These are phyloP conservation scores for Acanthamoeba lenticulata DNA, from an alignment of 208 protist genomes.

Conservation along the genomic window DNA sequence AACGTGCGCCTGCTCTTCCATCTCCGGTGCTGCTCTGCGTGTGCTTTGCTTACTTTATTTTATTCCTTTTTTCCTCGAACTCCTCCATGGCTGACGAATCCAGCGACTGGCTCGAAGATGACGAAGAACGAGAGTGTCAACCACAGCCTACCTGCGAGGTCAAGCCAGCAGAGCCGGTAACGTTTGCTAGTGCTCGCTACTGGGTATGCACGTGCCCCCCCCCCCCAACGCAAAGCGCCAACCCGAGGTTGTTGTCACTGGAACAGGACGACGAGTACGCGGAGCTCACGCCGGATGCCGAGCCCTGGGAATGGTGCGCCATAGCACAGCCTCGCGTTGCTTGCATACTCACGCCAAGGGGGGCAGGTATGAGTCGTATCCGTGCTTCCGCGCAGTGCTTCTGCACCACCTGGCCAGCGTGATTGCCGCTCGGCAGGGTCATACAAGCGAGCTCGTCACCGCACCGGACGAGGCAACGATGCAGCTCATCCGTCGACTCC, in stretches of 20 bases:
- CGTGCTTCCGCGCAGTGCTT: neutral
- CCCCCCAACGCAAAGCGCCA: neutral
- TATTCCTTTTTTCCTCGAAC: neutral
- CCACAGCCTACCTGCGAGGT: too few relatives aligned
- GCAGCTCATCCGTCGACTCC: neutral
- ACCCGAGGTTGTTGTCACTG: neutral
- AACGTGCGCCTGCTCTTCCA: neutral
- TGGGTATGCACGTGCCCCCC: neutral
- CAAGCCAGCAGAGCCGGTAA: neutral
- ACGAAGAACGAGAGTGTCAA: too few relatives aligned
- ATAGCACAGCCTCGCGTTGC: too few relatives aligned
- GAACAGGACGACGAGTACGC: neutral
- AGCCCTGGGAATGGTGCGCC: neutral
- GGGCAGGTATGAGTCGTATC: neutral
- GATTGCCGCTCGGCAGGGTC: neutral
- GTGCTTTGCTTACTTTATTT: neutral
- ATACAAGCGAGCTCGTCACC: neutral
- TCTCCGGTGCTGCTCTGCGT: neutral
- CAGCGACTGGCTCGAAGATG: too few relatives aligned
- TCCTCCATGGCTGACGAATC: neutral
- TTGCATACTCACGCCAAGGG: too few relatives aligned
- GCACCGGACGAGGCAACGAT: neutral
- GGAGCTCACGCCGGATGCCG: neutral
- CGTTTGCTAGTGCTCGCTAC: neutral
- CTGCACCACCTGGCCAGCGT: neutral